Evolutionary conservation across 768 basidiomycete genomes (phyloP).

Genomic region (Tubosaeta brunneosetosa): DNA sequence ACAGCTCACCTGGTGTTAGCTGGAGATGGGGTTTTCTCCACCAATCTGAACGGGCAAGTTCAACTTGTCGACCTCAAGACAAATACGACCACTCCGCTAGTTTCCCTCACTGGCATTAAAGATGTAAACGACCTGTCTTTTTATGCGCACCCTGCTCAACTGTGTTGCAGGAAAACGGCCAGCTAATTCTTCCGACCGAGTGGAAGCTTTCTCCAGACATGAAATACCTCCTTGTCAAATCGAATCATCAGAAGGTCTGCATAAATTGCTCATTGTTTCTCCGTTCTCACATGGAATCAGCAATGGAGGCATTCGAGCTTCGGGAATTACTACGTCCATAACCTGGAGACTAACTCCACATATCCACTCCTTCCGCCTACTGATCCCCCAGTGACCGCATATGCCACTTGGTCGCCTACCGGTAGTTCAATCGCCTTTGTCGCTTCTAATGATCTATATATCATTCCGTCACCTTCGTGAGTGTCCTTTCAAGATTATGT

Average conservation of each 20-base stretch:
- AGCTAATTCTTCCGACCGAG: conserved; percentile 42
- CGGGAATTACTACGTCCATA: conserved; percentile 92
- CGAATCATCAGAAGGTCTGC: conserved; percentile 66
- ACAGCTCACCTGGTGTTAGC: conserved; percentile 45
- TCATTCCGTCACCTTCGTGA: conserved; percentile 65
- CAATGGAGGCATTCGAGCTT: conserved; percentile 94
- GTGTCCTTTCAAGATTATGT: conserved; percentile 19
- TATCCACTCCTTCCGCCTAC: conserved; percentile 66
- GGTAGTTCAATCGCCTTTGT: conserved; percentile 84
- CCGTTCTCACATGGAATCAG: conserved; percentile 34
- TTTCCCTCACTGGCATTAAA: conserved; percentile 53
- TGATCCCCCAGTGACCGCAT: conserved; percentile 66
- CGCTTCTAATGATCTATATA: conserved; percentile 80
- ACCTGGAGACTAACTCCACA: conserved; percentile 62
- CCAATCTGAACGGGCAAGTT: conserved; percentile 57
- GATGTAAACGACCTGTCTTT: conserved; percentile 45
- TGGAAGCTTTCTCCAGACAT: conserved; percentile 92
- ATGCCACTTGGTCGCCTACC: conserved; percentile 86
- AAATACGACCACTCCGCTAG: conserved; percentile 60
- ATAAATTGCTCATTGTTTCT: background rate
- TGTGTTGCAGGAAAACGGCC: conserved; percentile 48
- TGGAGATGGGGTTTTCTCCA: conserved; percentile 89
- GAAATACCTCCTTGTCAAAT: conserved; percentile 81
- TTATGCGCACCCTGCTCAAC: background rate
- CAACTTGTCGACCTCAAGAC: conserved; percentile 76